These are phyloP conservation scores for Macrocybe sp. DNA, from an alignment of 1,284 basidiomycete genomes.

Conservation along the genomic window DNA sequence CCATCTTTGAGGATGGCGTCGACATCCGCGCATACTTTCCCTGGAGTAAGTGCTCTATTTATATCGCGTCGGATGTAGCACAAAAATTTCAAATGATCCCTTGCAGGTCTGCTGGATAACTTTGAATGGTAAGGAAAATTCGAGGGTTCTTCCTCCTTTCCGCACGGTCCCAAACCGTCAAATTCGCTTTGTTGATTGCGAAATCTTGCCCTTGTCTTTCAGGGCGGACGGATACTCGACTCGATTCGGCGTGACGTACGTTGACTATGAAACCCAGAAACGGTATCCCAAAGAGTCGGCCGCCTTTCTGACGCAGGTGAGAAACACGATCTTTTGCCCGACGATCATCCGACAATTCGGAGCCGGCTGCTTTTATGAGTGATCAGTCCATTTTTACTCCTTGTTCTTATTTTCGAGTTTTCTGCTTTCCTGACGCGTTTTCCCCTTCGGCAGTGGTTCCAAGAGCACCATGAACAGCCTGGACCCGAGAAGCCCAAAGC, in stretches of 20 bases:
- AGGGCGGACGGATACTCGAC: constrained; percentile 62
- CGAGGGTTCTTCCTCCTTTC: too few species aligned
- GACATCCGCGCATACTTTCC: constrained; percentile 70
- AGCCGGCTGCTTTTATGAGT: background rate
- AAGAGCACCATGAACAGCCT: constrained; percentile 21
- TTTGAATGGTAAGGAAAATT: constrained; percentile 54
- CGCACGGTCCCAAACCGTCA: background rate
- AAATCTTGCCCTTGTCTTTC: background rate
- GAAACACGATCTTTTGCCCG: background rate
- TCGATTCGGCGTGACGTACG: constrained; percentile 64
- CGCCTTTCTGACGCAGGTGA: constrained; percentile 44
- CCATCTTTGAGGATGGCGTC: constrained; percentile 65
- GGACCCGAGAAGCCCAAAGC: constrained; percentile 6
- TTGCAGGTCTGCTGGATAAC: constrained; percentile 60
- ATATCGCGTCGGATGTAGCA: too few species aligned
- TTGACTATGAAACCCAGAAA: constrained; percentile 70
- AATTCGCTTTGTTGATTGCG: background rate
- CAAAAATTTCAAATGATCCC: background rate
- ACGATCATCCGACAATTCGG: background rate
- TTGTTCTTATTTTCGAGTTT: constrained; percentile 15
- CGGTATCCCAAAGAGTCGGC: constrained; percentile 68
- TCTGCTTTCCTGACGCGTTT: background rate
- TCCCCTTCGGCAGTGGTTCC: constrained; percentile 23
- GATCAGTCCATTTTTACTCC: constrained; percentile 5
- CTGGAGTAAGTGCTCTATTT: constrained; percentile 46